Conservation (phyloP, 768 basidiomycete genomes). For the Lentinula lateritia region DNA sequence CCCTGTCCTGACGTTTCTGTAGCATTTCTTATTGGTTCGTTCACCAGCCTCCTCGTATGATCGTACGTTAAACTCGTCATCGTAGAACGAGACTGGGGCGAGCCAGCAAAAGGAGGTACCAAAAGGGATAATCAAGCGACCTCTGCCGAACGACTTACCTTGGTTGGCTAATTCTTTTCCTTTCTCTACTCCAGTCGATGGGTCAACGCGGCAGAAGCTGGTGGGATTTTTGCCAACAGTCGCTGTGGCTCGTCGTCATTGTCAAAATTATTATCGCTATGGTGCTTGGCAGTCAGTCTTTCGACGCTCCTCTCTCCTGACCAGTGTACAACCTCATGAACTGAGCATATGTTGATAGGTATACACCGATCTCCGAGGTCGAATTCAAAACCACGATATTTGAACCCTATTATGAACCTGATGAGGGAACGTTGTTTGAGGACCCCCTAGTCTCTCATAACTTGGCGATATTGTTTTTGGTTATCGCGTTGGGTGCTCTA, state of each 20-base stretch:
- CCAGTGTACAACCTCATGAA: not conserved
- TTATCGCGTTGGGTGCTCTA: conserved; percentile 60
- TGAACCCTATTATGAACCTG: conserved; percentile 43
- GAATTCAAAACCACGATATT: conserved; percentile 53
- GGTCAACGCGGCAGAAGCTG: conserved; percentile 38
- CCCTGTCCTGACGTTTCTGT: not conserved
- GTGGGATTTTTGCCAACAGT: conserved; percentile 39
- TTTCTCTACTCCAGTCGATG: conserved; percentile 38
- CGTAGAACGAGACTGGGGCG: conserved; percentile 52
- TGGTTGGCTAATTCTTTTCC: conserved; percentile 62
- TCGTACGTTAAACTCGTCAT: conserved; percentile 4
- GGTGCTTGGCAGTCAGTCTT: conserved; percentile 65
- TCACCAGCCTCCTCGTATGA: not conserved
- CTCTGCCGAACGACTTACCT: conserved; percentile 45
- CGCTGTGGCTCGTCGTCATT: conserved; percentile 31
- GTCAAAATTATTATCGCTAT: conserved; percentile 56
- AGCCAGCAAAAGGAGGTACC: conserved; percentile 43
- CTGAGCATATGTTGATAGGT: conserved; percentile 32
- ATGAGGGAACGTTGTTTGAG: conserved; percentile 15
- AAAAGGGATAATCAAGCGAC: conserved; percentile 24
- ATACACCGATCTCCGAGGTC: conserved; percentile 55
- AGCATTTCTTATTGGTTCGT: conserved; percentile 65
- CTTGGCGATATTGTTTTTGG: conserved; percentile 55
- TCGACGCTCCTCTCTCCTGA: not conserved
- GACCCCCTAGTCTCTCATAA: conserved; percentile 41